These are phyloP conservation scores for Nymphaea thermarum DNA, from an alignment of 164 flowering plant genomes.

Conservation along the genomic window DNA sequence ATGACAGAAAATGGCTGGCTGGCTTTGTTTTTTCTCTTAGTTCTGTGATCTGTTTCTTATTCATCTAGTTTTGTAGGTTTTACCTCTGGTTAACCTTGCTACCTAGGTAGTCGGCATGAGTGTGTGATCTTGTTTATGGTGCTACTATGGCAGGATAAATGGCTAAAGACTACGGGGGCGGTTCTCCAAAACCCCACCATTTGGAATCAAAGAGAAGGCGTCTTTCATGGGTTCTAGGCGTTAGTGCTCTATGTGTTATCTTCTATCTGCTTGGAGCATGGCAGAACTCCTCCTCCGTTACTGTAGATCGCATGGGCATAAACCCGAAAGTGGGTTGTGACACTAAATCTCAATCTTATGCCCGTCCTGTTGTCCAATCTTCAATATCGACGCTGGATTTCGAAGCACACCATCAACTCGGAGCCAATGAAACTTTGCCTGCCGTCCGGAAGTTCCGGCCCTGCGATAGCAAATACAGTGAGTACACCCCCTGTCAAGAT, in stretches of 20 bases:
- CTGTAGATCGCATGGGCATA: constrained; percentile 23
- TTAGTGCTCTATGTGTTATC: constrained; percentile 71
- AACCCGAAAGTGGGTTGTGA: constrained; percentile 25
- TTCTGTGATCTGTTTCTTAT: neutral
- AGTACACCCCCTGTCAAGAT: constrained; percentile 88
- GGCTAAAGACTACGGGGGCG: constrained; percentile 73
- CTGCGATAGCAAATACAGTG: constrained; percentile 60
- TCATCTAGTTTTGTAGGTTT: neutral
- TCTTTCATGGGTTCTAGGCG: constrained; percentile 55
- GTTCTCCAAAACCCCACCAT: constrained; percentile 72
- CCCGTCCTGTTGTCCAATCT: neutral
- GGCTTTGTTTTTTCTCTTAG: neutral
- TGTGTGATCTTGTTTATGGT: neutral
- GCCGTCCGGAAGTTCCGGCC: constrained; percentile 22
- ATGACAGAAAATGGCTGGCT: neutral
- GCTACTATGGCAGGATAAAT: constrained; percentile 18
- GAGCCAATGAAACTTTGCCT: constrained; percentile 22
- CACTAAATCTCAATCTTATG: neutral
- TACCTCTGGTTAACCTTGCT: neutral
- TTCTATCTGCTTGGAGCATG: constrained; percentile 78
- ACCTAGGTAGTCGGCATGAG: neutral
- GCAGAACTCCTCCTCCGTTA: constrained; percentile 34
- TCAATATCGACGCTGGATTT: constrained; percentile 41
- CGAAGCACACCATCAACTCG: constrained; percentile 53
- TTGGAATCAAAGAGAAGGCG: constrained; percentile 50